Evolutionary conservation across 2,329 filamentous ascomycete species (phyloP).

Genomic region (Curvularia lunata): DNA sequence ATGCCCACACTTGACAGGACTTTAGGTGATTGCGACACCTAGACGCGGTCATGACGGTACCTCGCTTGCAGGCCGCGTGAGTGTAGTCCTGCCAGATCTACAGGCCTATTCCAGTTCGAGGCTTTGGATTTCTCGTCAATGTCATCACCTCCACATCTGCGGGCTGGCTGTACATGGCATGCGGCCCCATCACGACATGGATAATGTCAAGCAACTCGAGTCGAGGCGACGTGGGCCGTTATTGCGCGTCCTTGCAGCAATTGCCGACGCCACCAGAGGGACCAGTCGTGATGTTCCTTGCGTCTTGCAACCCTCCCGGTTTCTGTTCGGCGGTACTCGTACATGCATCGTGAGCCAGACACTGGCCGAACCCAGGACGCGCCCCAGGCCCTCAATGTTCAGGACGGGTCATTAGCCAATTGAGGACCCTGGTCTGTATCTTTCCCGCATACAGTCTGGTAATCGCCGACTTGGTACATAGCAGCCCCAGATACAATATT

Average conservation of each 20-base stretch:
- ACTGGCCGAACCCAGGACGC: conserved; percentile 41
- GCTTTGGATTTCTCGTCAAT: conserved; percentile 45
- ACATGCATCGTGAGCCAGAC: conserved; percentile 48
- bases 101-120: conserved; percentile 57
- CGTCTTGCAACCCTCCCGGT: conserved; percentile 51
- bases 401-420: conserved; percentile 54
- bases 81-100: conserved; percentile 56
- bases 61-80: conserved; percentile 53
- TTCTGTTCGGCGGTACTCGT: conserved; percentile 53
- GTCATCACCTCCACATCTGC: conserved; percentile 43
- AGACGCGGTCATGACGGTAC: conserved; percentile 51
- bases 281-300: conserved; percentile 53
- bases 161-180: conserved; percentile 57
- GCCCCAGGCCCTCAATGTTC: conserved; percentile 55
- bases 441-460: conserved; percentile 55
- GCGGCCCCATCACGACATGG: conserved; percentile 53
- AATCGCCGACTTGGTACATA: conserved; percentile 50
- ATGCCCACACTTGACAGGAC: conserved; percentile 44
- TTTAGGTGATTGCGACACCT: conserved; percentile 41
- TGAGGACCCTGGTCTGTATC: conserved; percentile 50
- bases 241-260: conserved; percentile 53
- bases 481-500: conserved; percentile 51
- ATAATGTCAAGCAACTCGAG: conserved; percentile 52
- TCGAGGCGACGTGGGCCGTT: conserved; percentile 57
- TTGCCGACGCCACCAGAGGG: conserved; percentile 33